These are phyloP conservation scores for Penicillium silybi DNA, from an alignment of 495 filamentous ascomycete genomes.

Conservation along the genomic window DNA sequence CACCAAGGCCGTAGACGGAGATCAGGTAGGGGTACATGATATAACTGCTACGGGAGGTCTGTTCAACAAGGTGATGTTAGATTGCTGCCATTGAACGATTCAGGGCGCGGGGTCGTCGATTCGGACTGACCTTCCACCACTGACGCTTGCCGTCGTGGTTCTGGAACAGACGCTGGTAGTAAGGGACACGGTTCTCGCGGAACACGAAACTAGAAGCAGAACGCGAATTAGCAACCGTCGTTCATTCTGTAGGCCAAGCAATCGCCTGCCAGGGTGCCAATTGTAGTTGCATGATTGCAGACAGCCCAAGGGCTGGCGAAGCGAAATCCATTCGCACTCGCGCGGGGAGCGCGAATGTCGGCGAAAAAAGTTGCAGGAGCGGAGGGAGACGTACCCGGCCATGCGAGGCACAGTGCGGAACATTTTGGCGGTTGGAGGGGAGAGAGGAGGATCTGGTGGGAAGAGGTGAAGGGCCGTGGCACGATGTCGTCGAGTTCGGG, in stretches of 20 bases:
- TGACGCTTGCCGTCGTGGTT: constrained; percentile 73
- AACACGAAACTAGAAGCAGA: constrained; percentile 56
- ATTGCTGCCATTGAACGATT: constrained; percentile 4
- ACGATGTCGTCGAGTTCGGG: constrained; percentile 35
- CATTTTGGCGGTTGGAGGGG: constrained; percentile 39
- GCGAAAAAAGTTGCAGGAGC: neutral
- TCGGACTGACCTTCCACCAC: constrained; percentile 77
- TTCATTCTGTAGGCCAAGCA: neutral
- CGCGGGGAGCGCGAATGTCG: neutral
- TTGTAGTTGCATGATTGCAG: constrained; percentile 18
- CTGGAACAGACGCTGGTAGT: constrained; percentile 82
- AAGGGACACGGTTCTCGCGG: constrained; percentile 80
- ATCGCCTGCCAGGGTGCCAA: constrained; percentile 2
- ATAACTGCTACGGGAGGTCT: constrained; percentile 61
- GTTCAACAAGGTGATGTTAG: constrained; percentile 10
- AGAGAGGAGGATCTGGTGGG: constrained; percentile 26
- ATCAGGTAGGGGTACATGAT: constrained; percentile 73
- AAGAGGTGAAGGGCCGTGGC: constrained; percentile 23
- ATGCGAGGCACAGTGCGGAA: constrained; percentile 46
- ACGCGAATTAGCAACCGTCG: constrained; percentile 10
- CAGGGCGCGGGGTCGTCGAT: neutral
- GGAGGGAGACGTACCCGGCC: constrained; percentile 37
- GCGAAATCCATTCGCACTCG: constrained; percentile 20
- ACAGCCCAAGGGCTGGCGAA: constrained; percentile 5
- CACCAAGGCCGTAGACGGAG: constrained; percentile 58